Evolutionary conservation across 208 protist species (phyloP), one percentile per base, ranked within the genome.

Genomic region (Crithidia sp.): DNA sequence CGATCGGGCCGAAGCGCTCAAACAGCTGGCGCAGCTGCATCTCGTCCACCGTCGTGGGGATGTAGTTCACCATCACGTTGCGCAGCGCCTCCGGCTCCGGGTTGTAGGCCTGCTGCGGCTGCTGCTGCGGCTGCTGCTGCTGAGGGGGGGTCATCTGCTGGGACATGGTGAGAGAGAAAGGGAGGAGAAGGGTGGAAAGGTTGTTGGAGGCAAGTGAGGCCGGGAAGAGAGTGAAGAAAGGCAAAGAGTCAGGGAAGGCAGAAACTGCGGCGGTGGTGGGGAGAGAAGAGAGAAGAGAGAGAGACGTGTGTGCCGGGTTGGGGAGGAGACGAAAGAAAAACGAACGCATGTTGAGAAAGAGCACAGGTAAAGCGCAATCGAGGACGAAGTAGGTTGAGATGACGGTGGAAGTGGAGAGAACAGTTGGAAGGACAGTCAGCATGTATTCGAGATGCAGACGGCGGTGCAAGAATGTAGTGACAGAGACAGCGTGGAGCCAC

Each of bases 61-160:
- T 92, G 81, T 95, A 95, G 82, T 95, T 95, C 76, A 95, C 91
- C 85, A 95, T 95, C 54, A 95, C 81, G 80, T 95, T 95, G 76
- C 91, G 91, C 67, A 90, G 70, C 41, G 79, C 65, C 75, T 93
- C 88, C 28, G 88, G 87, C 65, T 95, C 91, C 13, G 74, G 68
- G 70, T 84, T 85, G 83, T 84, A 87, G 49, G 60, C 64, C 70
- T 81, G 50, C 71, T 76, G 81, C 54, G 63, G 65, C 69, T 79
- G 79, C 70, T 85, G 83, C 49, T 71, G 70, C 49, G 53, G 64
- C 67, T 72, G 70, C 76, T 76, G 79, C 67, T 78, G 83, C 68
- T 75, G 63, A 14, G 41, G 55, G 60, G 76, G 71, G 7, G 68
- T 66, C 76, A 82, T 74, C 49, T 83, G 76, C 65, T 85, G 84